Evolutionary conservation across 441 rosid species (phyloP), one percentile per base, ranked within the genome.

Genomic region (Populus hybrid): DNA sequence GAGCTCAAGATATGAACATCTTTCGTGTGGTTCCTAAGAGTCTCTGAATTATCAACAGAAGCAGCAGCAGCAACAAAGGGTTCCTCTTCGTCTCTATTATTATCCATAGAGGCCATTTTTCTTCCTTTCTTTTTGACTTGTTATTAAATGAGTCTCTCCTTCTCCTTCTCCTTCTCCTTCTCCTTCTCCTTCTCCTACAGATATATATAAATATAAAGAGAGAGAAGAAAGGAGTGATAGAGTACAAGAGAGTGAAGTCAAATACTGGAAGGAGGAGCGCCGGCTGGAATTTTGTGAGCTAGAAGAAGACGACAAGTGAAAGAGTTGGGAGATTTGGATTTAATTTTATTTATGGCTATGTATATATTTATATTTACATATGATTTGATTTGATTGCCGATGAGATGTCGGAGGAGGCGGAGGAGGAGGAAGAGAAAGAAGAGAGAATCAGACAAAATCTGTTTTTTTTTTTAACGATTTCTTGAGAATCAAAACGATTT

Each of bases 1-100:
- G 82, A 83, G 86, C 99, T 95, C 72, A 95, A 85, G 71, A 95
- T 88, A 83, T 92, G 94, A 76, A 95, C 86, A 75, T 95, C 99
- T 42, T 87, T 88, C 2, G 87, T 71, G 72, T 90, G 87, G 83
- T 81, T 85, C 80, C 82, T 85, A 14, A 4, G 65, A 81, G 82
- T 4, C 79, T 67, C 28, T 23, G 71, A 18, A 59, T 35, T 69
- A 75, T 79, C 81, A 75, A 83, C 28, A n/a, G 24, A 21, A 64
- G 28, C 26, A 82, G 78, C 26, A 81, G 77, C 89, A 67, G 75
- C 79, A 67, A 94, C 84, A 75, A 94, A 81, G 11, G 94, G 96
- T 53, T 87, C 71, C 79, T 92, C 94, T 78, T 91, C 96, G 8
- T 88, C 92, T 59, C 83, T 81, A 64, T 81, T 36, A 57, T 69